Evolutionary conservation across 108 stramenopile genomes (phyloP).

Genomic region (Skeletonema tropicum): DNA sequence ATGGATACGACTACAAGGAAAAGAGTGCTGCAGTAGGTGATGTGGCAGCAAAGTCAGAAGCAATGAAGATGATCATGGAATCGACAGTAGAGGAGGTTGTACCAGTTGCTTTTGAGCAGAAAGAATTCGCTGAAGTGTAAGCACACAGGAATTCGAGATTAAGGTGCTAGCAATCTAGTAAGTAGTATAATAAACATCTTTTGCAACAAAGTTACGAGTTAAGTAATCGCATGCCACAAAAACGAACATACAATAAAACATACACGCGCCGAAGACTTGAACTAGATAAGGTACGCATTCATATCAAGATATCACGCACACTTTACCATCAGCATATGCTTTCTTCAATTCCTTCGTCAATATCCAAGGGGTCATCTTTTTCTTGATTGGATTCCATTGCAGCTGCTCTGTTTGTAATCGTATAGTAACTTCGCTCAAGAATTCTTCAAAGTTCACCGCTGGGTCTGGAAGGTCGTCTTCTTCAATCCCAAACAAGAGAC

Average conservation of each 20-base stretch:
- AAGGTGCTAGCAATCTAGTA: too few relatives aligned
- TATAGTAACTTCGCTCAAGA: not conserved
- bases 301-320: constrained; percentile 19
- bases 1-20: constrained; percentile 69
- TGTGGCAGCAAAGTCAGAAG: constrained; percentile 78
- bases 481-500: constrained; percentile 70
- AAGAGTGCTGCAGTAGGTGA: constrained; percentile 51
- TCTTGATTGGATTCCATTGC: constrained; percentile 52
- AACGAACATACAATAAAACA: not conserved
- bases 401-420: constrained; percentile 31
- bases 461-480: constrained; percentile 54
- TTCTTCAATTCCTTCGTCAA: constrained; percentile 20
- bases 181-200: not conserved
- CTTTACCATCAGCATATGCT: constrained; percentile 7
- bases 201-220: not conserved
- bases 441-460: constrained; percentile 15
- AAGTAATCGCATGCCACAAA: not conserved
- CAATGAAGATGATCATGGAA: constrained; percentile 67
- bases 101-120: constrained; percentile 67
- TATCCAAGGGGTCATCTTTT: constrained; percentile 48
- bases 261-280: not conserved
- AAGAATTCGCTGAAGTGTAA: constrained; percentile 8
- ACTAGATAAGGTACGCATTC: not conserved
- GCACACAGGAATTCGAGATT: not conserved
- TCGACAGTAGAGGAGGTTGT: constrained; percentile 57